Conservation (phyloP, 805 yeast genomes). For the Metschnikowia sp. region DNA sequence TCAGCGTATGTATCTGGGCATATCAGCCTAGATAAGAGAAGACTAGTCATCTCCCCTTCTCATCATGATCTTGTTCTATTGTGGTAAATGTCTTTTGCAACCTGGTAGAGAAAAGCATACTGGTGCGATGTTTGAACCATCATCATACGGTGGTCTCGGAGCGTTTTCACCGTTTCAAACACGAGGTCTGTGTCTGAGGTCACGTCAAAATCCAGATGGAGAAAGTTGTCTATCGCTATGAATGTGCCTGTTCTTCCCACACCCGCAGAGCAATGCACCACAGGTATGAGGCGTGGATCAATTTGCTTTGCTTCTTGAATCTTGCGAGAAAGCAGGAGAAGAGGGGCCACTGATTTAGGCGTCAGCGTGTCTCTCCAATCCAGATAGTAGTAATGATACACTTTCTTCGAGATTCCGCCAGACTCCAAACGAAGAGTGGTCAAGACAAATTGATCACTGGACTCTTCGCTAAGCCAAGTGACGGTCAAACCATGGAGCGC, state of each 20-base stretch:
- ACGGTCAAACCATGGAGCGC: conserved; percentile 15
- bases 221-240: conserved; percentile 35
- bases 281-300: conserved; percentile 23
- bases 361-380: conserved; percentile 18
- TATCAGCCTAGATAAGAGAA: too few species aligned
- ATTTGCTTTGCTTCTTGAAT: conserved; percentile 2
- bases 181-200: conserved; percentile 23
- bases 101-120: conserved; percentile 34
- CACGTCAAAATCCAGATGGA: conserved; percentile 3
- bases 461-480: conserved; percentile 18
- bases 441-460: conserved; percentile 22
- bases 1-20: too few species aligned
- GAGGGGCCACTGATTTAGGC: conserved; percentile 14
- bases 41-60: neutral
- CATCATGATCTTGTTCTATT: neutral
- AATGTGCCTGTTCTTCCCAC: conserved; percentile 93
- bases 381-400: conserved; percentile 15
- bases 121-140: conserved; percentile 44
- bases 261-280: conserved; percentile 88
- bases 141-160: conserved; percentile 38
- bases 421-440: conserved; percentile 26
- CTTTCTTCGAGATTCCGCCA: conserved; percentile 17
- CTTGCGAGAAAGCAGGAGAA: conserved; percentile 12
- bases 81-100: conserved; percentile 11
- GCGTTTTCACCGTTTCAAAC: conserved; percentile 22